phyloP scores from a whole-genome alignment of 2,329 filamentous ascomycete genomes.

The Chalaropsis ovoidea region DNA sequence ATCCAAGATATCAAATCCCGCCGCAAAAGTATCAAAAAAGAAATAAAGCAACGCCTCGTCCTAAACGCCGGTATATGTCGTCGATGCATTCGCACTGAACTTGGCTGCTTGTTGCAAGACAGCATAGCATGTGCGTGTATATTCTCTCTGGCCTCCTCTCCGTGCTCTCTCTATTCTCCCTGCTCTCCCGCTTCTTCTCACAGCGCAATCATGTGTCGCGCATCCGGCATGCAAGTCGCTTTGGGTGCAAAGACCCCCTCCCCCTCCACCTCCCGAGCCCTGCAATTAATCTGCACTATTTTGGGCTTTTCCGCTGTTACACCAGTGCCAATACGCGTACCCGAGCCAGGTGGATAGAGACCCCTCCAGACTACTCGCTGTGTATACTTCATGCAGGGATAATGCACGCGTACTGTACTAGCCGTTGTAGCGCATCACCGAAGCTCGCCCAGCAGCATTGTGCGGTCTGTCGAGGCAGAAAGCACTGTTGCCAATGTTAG shows the following conservation, averaged over 20 bases:
- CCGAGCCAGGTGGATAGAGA: background rate
- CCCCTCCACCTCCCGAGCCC: background rate
- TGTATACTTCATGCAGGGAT: background rate
- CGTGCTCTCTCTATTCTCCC: background rate
- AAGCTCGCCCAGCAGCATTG: constrained; percentile 72
- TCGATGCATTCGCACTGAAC: constrained; percentile 7
- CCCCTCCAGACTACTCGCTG: background rate
- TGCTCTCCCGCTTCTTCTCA: no score
- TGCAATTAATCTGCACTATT: background rate
- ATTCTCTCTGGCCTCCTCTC: background rate
- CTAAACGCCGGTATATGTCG: constrained; percentile 17
- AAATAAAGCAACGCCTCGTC: constrained; percentile 15
- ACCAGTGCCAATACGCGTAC: background rate
- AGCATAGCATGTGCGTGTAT: background rate
- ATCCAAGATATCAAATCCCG: background rate
- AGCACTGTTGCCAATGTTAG: constrained; percentile 54
- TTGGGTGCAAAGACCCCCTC: background rate
- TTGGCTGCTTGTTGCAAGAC: background rate
- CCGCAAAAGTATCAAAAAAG: background rate
- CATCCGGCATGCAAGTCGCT: background rate
- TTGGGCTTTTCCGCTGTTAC: background rate
- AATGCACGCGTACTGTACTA: background rate
- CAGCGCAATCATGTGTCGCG: background rate
- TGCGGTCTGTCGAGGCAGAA: constrained; percentile 82
- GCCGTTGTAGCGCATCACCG: constrained; percentile 12